Evolutionary conservation across 306 rosid genomes (phyloP).

Genomic region (Pueraria montana): DNA sequence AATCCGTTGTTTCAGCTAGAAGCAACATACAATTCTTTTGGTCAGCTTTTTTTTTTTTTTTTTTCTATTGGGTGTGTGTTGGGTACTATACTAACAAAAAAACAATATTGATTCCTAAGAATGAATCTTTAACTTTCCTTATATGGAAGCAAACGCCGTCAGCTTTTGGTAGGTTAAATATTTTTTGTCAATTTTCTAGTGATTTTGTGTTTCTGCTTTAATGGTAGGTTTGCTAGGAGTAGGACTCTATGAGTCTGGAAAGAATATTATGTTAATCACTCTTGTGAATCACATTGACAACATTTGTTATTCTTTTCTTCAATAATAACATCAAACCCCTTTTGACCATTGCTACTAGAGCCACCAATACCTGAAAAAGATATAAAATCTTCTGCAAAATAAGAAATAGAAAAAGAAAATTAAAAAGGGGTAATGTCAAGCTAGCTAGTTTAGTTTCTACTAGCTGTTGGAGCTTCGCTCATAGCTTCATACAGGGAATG

Average conservation of each 20-base stretch:
- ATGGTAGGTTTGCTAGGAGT: slow-evolving; percentile 25
- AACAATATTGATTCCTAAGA: slow-evolving; percentile 55
- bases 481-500: too few species aligned
- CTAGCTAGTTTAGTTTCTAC: too few species aligned
- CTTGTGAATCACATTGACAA: slow-evolving; percentile 42
- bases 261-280: slow-evolving; percentile 22
- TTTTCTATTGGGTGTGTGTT: slow-evolving; percentile 44
- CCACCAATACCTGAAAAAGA: background rate
- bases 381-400: background rate
- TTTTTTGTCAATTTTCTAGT: slow-evolving; percentile 42
- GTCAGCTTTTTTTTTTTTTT: slow-evolving; percentile 57
- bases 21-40: slow-evolving; percentile 79
- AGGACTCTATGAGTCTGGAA: background rate
- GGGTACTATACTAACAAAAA: slow-evolving; percentile 41
- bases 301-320: slow-evolving; percentile 16
- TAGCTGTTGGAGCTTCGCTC: too few species aligned
- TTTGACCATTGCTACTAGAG: background rate
- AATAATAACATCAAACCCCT: background rate
- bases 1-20: slow-evolving; percentile 88
- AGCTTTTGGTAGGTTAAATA: slow-evolving; percentile 47
- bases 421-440: too few species aligned
- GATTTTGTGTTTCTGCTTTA: slow-evolving; percentile 35
- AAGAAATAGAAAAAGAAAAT: background rate
- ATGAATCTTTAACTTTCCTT: slow-evolving; percentile 72
- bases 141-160: slow-evolving; percentile 70